Base-by-base conservation (phyloP, 2,329 filamentous ascomycete genomes). In the Xylaria sp. region DNA sequence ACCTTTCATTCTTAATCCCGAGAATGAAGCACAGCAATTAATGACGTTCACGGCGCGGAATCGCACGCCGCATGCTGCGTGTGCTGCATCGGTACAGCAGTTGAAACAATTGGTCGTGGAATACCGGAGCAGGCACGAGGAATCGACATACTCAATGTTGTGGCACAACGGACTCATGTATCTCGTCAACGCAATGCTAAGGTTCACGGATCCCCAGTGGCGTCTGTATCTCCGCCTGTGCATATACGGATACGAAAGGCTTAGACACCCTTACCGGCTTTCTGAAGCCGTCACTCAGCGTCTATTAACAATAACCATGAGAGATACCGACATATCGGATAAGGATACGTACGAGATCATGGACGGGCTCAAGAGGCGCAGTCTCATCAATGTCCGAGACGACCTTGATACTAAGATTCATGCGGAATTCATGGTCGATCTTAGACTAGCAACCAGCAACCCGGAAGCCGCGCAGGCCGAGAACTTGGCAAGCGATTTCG, bases 81-180 rank as follows among this genome's bases (percentile, higher is more conserved):
- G 74, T 33, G 66, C 70, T 2, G 79, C 80, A 1, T 83, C 81
- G 0, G 75, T 80, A 0, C 73, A 74, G 33, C 80, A 83, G 51
- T 74, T 83, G 9, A 82, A 83, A 66, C 75, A 76, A 6, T 75
- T 82, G 1, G 72, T 83, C 4, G 63, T 82, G 28, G 72, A 77
- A 15, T 82, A 81, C 65, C 78, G 80, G 17, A 72, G 74, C 20
- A 74, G 75, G 3, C 77, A 81, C 51, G 60, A 70, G 7, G 77
- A 76, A 7, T 80, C 81, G 2, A 72, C 75, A 0, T 81, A 79
- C 61, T 79, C 79, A 1, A 77, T 83, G 7, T 72, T 83, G 2
- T 83, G 81, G 80, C 80, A 83, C 58, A 81, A 75, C 3, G 80
- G 79, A 1, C 71, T 83, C 23, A 77, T 80, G 2, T 82, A 82